Evolutionary conservation across 192 early-diverging fungal species (phyloP), one percentile per base, ranked within the genome.

Genomic region (Podochytrium sp.): DNA sequence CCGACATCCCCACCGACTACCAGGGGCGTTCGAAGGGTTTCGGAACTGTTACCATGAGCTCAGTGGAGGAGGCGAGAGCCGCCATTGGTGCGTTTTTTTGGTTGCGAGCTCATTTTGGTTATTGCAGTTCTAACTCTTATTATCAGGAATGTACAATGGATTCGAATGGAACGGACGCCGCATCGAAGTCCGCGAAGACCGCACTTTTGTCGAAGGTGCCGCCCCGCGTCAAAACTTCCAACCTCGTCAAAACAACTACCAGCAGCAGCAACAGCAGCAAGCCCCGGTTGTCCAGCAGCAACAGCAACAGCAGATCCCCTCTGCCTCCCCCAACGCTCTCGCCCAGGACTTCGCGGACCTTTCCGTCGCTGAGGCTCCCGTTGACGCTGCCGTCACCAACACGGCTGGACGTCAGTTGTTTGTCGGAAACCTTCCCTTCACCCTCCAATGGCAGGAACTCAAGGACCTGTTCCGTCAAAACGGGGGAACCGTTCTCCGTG

Each of bases 361-460:
- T 7, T 43, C 63, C 18, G 56, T 20, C 23, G 69, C 39, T 3
- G 56, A 69, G 29, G 30, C 7, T 16, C 16, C 23, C 10, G 43
- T n/a, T 3, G 25, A 39, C 32, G 23, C n/a, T 55, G 50, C 47
- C 39, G 38, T 7, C 32, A 59, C 23, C 32, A 33, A 30, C 38
- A 50, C 50, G 34, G 70, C 70, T 37, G 81, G 81, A n/a, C 81
- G 81, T 55, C 73, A 75, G 62, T 81, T 93, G 40, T 93, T 90
- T 78, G 89, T 94, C 57, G 92, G 92, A 61, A 94, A 94, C 85
- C 79, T 94, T 27, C 88, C 91, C 14, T 93, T 90, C 71, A 85
- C 82, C 59, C 88, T 89, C 49, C 88, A 91, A 63, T 93, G 92
- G 92, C 90, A 92, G 65, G 93, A 94, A 62, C 79, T 94, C 32